These are phyloP conservation scores for Ophiostoma angusticollis DNA, from an alignment of 2,329 filamentous ascomycete genomes.

Conservation along the genomic window DNA sequence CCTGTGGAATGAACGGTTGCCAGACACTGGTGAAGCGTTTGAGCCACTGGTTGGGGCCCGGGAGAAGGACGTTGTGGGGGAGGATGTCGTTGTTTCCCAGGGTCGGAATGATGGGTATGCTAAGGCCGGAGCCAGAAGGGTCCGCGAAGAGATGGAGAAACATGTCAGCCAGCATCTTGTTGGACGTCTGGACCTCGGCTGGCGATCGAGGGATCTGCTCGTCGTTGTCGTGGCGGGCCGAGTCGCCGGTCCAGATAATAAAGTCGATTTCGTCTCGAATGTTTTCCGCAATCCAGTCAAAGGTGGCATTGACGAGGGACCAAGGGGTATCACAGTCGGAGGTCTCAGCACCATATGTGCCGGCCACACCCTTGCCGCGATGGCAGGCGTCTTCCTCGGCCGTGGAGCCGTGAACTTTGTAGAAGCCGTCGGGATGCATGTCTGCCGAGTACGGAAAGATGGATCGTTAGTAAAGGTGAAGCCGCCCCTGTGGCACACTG, in stretches of 20 bases:
- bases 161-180: conserved; percentile 61
- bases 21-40: conserved; percentile 66
- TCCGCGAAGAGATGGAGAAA: conserved; percentile 62
- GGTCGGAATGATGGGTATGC: conserved; percentile 74
- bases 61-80: conserved; percentile 83
- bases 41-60: conserved; percentile 81
- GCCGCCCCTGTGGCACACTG: too few species aligned
- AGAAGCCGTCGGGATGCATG: conserved; percentile 82
- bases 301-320: conserved; percentile 72
- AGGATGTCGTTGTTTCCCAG: conserved; percentile 97
- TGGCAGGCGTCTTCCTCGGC: conserved; percentile 63
- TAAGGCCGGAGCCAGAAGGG: conserved; percentile 41
- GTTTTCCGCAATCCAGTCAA: conserved; percentile 74
- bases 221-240: conserved; percentile 79
- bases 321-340: conserved; percentile 80
- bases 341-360: conserved; percentile 71
- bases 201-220: conserved; percentile 63
- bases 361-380: conserved; percentile 60
- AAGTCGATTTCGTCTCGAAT: conserved; percentile 74
- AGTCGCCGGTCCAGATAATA: conserved; percentile 86
- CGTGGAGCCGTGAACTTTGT: conserved; percentile 65
- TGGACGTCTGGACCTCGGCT: conserved; percentile 64
- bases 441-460: conserved; percentile 38
- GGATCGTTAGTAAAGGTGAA: background rate
- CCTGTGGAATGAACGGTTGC: conserved; percentile 79